Evolutionary conservation across 805 yeast species (phyloP).

Genomic region (Lipomyces lipofer): DNA sequence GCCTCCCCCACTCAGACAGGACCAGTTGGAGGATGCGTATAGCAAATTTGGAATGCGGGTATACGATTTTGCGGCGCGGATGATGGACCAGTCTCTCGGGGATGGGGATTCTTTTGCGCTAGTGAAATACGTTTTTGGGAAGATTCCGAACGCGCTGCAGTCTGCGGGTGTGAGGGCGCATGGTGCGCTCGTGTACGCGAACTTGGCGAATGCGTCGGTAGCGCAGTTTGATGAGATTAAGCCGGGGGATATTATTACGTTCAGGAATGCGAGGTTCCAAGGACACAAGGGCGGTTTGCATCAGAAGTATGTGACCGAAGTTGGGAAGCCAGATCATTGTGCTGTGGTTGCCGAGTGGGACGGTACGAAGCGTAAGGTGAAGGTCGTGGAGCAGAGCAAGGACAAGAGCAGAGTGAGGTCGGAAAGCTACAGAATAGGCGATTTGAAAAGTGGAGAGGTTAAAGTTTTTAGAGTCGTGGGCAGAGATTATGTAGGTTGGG

Average conservation of each 20-base stretch:
- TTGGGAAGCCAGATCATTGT: constrained; percentile 58
- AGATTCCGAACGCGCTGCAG: constrained; percentile 49
- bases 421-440: constrained; percentile 65
- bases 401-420: constrained; percentile 58
- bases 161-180: constrained; percentile 67
- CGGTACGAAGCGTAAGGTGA: constrained; percentile 53
- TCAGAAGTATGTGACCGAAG: constrained; percentile 56
- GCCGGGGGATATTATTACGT: constrained; percentile 82
- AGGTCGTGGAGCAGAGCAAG: constrained; percentile 37
- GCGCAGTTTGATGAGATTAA: constrained; percentile 60
- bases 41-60: constrained; percentile 51
- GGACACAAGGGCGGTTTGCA: constrained; percentile 58
- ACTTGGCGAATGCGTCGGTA: constrained; percentile 51
- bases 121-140: constrained; percentile 37
- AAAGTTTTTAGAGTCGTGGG: constrained; percentile 79
- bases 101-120: constrained; percentile 41
- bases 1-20: constrained; percentile 48
- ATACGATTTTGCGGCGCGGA: constrained; percentile 37
- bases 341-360: constrained; percentile 76
- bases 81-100: constrained; percentile 40
- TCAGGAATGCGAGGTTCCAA: constrained; percentile 63
- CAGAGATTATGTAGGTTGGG: constrained; percentile 72
- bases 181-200: constrained; percentile 72
- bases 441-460: constrained; percentile 75
- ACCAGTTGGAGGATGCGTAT: constrained; percentile 52